Evolutionary conservation across 805 yeast species (phyloP), one percentile per base, ranked within the genome.

Genomic region (Kluyveromyces aestuarii): DNA sequence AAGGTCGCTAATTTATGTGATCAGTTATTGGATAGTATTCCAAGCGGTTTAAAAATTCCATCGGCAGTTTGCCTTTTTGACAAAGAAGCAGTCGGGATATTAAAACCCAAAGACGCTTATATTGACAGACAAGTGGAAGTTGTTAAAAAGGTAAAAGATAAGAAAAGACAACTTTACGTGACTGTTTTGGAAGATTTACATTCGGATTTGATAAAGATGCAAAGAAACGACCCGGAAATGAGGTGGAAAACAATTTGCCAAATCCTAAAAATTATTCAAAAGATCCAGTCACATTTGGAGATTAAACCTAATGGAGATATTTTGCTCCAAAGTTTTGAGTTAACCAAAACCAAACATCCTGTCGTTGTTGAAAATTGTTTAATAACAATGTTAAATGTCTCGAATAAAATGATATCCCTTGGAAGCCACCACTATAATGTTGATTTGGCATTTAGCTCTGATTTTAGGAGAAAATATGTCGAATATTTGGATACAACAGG

Each of bases 341-440:
- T 72, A 35, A 74, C 84, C 0, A 65, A 72, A 13, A 73, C 76
- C n/a, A 78, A 78, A 19, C 95, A 87, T 62, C 96, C 96, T 0
- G 66, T 74, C 1, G 66, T 87, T 41, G 71, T 86, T 1, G 73
- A 80, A 48, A 62, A 79, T 37, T 81, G 85, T 17, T 65, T 82
- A 50, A 78, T 76, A 46, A 83, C 88, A 17, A 60, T 84, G 30
- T 70, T 82, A 2, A 72, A 76, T n/a, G 53, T 82, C 6, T 59
- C 80, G 21, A 70, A 70, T 49, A 76, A 77, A 48, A 54, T 79
- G 7, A 64, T 72, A 27, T 59, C 69, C 0, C 64, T 77, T 18
- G 78, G 81, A 2, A 62, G 66, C 3, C 71, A 66, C 49, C 74
- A 70, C 1, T 76, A 87, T 57, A 72, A 79, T 50, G 55, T 77